Percentiles rank a stretch among this genome's conserved stretches.
phyloP scores from a whole-genome alignment of 2,329 filamentous ascomycete genomes.

The Emmonsiellopsis sp. region DNA sequence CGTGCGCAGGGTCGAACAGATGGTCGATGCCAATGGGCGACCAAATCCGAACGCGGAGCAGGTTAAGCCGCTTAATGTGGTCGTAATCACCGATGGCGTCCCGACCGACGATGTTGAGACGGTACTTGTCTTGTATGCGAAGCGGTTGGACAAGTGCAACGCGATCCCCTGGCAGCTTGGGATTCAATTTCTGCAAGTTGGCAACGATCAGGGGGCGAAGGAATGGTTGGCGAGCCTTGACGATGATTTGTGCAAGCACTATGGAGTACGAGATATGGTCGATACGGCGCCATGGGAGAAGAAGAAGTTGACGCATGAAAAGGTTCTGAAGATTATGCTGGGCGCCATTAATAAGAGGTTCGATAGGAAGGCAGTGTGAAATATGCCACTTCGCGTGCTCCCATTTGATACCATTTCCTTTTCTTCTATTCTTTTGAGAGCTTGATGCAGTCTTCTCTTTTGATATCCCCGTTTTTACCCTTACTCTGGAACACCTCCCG shows the following conservation, averaged over 20 bases:
- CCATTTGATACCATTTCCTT: no score
- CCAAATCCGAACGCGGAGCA: constrained; percentile 10
- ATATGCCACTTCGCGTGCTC: no score
- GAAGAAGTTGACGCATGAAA: constrained; percentile 53
- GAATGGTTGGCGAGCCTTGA: constrained; percentile 63
- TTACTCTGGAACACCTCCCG: no score
- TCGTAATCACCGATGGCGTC: constrained; percentile 83
- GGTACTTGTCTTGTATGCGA: constrained; percentile 57
- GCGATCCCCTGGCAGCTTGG: constrained; percentile 76
- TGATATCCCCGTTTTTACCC: no score
- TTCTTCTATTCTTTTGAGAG: no score
- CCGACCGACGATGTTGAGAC: constrained; percentile 70
- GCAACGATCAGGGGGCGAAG: constrained; percentile 57
- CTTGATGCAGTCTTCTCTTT: no score
- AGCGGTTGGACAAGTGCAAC: constrained; percentile 52
- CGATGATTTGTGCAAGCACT: constrained; percentile 54
- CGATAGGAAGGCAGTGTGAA: constrained; percentile 36
- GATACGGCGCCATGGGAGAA: constrained; percentile 71
- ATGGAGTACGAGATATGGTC: constrained; percentile 71
- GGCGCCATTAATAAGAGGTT: constrained; percentile 63
- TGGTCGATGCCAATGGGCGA: constrained; percentile 29
- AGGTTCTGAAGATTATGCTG: constrained; percentile 72
- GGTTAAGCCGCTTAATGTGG: constrained; percentile 77
- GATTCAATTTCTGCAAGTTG: constrained; percentile 94
- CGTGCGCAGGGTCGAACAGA: constrained; percentile 44